These are phyloP conservation scores for Ustilago cynodontis DNA, from an alignment of 1,284 basidiomycete species.

Conservation along the genomic window DNA sequence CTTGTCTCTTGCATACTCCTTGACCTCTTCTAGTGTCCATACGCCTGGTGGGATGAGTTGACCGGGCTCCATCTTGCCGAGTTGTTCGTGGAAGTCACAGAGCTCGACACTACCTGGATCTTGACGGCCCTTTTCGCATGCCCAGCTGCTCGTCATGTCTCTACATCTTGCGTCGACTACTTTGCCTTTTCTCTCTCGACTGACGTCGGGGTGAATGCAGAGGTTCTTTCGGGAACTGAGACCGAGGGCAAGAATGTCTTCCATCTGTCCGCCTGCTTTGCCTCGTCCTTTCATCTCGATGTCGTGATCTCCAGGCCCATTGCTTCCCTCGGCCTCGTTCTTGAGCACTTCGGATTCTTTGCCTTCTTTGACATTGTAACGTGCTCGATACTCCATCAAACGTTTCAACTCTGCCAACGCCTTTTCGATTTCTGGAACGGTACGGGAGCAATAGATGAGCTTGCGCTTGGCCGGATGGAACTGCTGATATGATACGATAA, in stretches of 20 bases:
- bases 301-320: slow-evolving; percentile 34
- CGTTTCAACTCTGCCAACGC: slow-evolving; percentile 95
- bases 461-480: slow-evolving; percentile 93
- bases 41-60: slow-evolving; percentile 87
- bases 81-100: slow-evolving; percentile 94
- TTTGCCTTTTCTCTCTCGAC: slow-evolving; percentile 97
- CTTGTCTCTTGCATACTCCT: slow-evolving; percentile 87
- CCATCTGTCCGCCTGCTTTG: slow-evolving; percentile 53
- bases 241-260: slow-evolving; percentile 86
- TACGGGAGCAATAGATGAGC: slow-evolving; percentile 98
- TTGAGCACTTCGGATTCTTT: slow-evolving; percentile 79
- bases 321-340: slow-evolving; percentile 34
- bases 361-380: slow-evolving; percentile 72
- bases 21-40: slow-evolving; percentile 93
- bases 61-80: slow-evolving; percentile 85
- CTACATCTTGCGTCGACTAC: slow-evolving; percentile 96
- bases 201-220: slow-evolving; percentile 94
- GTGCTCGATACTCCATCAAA: slow-evolving; percentile 85
- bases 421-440: slow-evolving; percentile 99
- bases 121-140: slow-evolving; percentile 85
- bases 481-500: slow-evolving; percentile 98
- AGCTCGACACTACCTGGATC: slow-evolving; percentile 92
- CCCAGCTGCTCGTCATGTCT: slow-evolving; percentile 89
- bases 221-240: slow-evolving; percentile 96
- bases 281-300: slow-evolving; percentile 47